A percentile compares a stretch with the other conserved stretches of the same genome.
phyloP scores from a whole-genome alignment of 1,284 basidiomycete species.

The Cutaneotrichosporon sp. region DNA sequence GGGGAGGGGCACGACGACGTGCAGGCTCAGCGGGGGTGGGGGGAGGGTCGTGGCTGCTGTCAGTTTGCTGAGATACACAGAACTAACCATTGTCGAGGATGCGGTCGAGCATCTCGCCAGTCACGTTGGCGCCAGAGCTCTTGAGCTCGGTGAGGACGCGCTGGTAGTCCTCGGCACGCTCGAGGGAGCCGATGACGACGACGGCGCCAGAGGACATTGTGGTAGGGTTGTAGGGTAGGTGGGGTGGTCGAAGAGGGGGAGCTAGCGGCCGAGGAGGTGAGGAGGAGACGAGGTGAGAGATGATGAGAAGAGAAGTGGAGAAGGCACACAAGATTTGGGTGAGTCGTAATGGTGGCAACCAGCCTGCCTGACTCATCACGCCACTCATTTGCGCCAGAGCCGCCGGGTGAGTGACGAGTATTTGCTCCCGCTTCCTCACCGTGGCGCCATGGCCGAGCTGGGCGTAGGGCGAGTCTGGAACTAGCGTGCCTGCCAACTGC shows the following conservation, averaged over 20 bases:
- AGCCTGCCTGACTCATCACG: too few relatives aligned
- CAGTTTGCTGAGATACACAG: not conserved
- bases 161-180: slow-evolving; percentile 51
- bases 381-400: too few relatives aligned
- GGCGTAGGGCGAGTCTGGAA: too few relatives aligned
- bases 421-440: too few relatives aligned
- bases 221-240: not conserved
- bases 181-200: slow-evolving; percentile 51
- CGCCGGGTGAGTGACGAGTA: too few relatives aligned
- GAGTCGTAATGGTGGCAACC: too few relatives aligned
- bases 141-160: slow-evolving; percentile 39
- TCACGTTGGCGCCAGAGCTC: slow-evolving; percentile 31
- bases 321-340: too few relatives aligned
- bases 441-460: too few relatives aligned
- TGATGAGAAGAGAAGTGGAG: too few relatives aligned
- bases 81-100: slow-evolving; percentile 51
- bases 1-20: slow-evolving; percentile 51
- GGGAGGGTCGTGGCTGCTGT: slow-evolving; percentile 49
- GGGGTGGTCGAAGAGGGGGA: not conserved
- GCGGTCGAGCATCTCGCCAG: slow-evolving; percentile 54
- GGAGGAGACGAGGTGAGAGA: too few relatives aligned
- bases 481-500: too few relatives aligned
- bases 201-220: slow-evolving; percentile 13
- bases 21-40: slow-evolving; percentile 39
- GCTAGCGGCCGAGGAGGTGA: not conserved